Conservation (phyloP, 441 rosid genomes). For the Caryocar brasiliense region DNA sequence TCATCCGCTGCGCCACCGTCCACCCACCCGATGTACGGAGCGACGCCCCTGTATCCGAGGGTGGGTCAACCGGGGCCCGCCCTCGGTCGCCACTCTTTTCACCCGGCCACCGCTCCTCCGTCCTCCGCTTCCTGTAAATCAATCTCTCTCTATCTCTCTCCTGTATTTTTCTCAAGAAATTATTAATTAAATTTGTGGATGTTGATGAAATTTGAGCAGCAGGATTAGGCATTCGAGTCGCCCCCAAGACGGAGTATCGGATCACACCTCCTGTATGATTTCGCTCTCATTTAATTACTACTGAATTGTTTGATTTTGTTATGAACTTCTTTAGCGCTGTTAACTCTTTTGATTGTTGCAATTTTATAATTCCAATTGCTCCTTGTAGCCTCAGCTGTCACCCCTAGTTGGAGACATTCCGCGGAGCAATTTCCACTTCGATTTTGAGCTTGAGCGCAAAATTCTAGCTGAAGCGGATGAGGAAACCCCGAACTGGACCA, state of each 20-base stretch:
- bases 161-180: no score
- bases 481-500: constrained; percentile 63
- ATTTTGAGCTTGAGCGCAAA: constrained; percentile 68
- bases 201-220: constrained; percentile 25
- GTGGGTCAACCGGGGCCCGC: constrained; percentile 45
- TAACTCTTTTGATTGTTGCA: neutral
- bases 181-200: neutral
- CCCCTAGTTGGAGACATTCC: constrained; percentile 62
- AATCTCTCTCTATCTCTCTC: neutral
- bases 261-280: constrained; percentile 71
- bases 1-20: constrained; percentile 33
- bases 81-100: constrained; percentile 36
- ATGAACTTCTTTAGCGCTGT: neutral
- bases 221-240: constrained; percentile 73
- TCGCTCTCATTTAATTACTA: neutral
- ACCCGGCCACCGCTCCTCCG: constrained; percentile 28
- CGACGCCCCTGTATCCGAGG: constrained; percentile 56
- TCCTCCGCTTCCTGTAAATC: constrained; percentile 50
- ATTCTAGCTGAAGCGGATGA: constrained; percentile 69
- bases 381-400: constrained; percentile 59
- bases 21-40: constrained; percentile 40
- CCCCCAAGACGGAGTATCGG: constrained; percentile 67
- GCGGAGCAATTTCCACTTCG: constrained; percentile 71
- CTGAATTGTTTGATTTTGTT: neutral
- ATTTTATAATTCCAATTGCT: neutral